Base-by-base conservation (phyloP, 106 monocot species). In the Dendrobium nobile region DNA sequence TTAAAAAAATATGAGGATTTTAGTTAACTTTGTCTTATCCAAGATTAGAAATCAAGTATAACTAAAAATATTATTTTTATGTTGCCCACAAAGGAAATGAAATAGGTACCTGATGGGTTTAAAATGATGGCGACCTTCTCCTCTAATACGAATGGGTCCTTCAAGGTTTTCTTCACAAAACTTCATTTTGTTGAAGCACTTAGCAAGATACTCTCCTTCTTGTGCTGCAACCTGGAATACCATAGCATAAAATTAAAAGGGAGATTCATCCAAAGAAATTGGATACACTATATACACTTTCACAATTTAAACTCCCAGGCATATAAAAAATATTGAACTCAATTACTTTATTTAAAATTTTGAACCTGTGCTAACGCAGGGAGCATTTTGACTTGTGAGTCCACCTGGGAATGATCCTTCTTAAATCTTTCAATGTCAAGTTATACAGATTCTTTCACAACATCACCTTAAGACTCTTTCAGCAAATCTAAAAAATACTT, bases 281-380 rank as follows among this genome's bases (percentile, higher is more conserved):
- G 37, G 37, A 37, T 37, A 2, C 37, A 1, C 37, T 22, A 67
- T 67, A 27, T 9, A 67, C 5, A 44, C 44, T 44, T 0, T 44
- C 44, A 44, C 44, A 44, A 44, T 44, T 44, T 44, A 0, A 44
- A 44, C 44, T 44, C 44, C 44, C 44, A 51, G 51, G 15, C 11
- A 51, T 51, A 51, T 51, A 2, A 15, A 51, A 16, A 44, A 5
- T 44, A 44, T 7, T 70, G 13, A 37, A 70, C 5, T 3, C 33
- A 37, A 70, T 31, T 70, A 16, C 15, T 64, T 26, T 1, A 70
- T 13, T 70, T 13, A 37, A 37, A 17, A 5, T 0, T 3, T 7
- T 33, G 43, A 74, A 61, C 92, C 92, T 95, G 95, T 75, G 95
- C 95, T 48, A 92, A 92, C 77, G 95, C 89, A 65, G 95, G 95